These are phyloP conservation scores for Xylariaceae sp. DNA, from an alignment of 2,329 filamentous ascomycete genomes.

Conservation along the genomic window DNA sequence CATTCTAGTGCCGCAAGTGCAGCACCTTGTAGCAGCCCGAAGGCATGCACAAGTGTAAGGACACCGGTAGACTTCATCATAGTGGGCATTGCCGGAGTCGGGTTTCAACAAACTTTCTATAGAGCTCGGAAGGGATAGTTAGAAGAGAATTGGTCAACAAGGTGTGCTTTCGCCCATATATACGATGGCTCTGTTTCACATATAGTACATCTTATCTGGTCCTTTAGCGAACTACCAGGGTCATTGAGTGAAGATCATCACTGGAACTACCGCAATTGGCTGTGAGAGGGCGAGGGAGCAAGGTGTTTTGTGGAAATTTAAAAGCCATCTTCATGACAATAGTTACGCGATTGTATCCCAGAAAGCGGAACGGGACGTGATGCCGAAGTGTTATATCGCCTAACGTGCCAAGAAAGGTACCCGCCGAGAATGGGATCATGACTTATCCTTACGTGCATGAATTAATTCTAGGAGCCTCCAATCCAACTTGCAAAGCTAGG, in stretches of 20 bases:
- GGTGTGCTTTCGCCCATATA: constrained; percentile 1
- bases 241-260: not conserved
- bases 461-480: not conserved
- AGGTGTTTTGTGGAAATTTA: constrained; percentile 25
- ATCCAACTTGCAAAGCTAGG: not conserved
- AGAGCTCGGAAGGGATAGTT: not conserved
- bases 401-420: constrained; percentile 20
- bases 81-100: not conserved
- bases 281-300: not conserved
- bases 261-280: not conserved
- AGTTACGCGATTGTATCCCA: not conserved
- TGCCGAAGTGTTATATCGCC: constrained; percentile 13
- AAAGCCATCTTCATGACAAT: not conserved
- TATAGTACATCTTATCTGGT: not conserved
- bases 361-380: not conserved
- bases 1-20: constrained; percentile 40
- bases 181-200: not conserved
- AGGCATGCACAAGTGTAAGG: constrained; percentile 7
- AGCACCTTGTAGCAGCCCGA: constrained; percentile 5
- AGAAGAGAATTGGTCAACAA: not conserved
- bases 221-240: not conserved
- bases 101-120: not conserved
- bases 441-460: not conserved
- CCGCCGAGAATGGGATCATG: not conserved
- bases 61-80: not conserved